A percentile compares a stretch with the other conserved stretches of the same genome.
Conservation (phyloP, 2,329 filamentous ascomycete species). For the Aspergillus melleus region DNA sequence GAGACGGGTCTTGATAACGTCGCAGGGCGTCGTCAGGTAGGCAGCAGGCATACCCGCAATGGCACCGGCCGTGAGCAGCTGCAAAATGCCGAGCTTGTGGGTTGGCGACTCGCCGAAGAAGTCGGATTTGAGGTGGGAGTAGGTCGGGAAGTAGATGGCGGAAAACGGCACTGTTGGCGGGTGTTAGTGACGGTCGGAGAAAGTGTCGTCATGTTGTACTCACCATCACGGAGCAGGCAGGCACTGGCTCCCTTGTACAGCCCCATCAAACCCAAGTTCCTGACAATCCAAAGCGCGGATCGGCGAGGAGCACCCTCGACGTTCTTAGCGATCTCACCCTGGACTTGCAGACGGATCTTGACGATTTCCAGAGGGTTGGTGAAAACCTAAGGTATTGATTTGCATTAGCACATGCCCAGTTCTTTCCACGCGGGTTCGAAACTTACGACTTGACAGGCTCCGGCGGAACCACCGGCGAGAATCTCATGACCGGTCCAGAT, state of each 20-base stretch:
- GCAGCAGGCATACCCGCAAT: conserved; percentile 90
- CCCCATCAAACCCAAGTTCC: conserved; percentile 88
- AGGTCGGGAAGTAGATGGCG: conserved; percentile 97
- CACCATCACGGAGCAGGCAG: conserved; percentile 81
- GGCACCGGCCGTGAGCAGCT: conserved; percentile 90
- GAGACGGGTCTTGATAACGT: conserved; percentile 98
- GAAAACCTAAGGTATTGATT: conserved; percentile 65
- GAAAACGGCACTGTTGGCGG: conserved; percentile 75
- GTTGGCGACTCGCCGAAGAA: conserved; percentile 85
- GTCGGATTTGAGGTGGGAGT: conserved; percentile 91
- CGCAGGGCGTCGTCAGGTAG: conserved; percentile 94
- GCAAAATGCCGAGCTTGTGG: conserved; percentile 85
- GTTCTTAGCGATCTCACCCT: conserved; percentile 90
- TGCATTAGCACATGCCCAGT: conserved; percentile 7
- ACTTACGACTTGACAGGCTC: conserved; percentile 93
- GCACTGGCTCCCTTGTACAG: conserved; percentile 96
- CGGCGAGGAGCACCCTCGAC: conserved; percentile 79
- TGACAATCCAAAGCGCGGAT: conserved; percentile 96
- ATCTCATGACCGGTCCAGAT: conserved; percentile 75
- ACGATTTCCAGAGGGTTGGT: conserved; percentile 98
- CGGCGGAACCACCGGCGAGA: conserved; percentile 82
- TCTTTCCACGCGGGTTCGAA: conserved; percentile 6
- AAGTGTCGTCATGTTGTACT: conserved; percentile 23
- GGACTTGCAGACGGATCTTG: conserved; percentile 96
- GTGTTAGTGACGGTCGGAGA: neutral